Percentiles rank a stretch among this genome's conserved stretches.
These are phyloP conservation scores for Metschnikowia arizonensis DNA, from an alignment of 805 yeast species.

Conservation along the genomic window DNA sequence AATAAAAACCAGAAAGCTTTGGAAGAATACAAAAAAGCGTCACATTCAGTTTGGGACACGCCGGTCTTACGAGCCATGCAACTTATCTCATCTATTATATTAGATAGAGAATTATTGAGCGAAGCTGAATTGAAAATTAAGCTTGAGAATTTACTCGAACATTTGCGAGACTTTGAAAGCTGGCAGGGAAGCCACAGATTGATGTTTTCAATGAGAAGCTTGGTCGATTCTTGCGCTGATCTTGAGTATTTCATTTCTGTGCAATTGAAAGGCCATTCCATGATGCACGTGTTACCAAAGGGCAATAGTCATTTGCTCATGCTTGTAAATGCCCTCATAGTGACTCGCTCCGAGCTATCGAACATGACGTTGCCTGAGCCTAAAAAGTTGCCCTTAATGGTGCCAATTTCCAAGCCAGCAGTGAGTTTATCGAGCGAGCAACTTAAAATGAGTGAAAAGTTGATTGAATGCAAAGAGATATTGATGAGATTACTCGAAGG, in stretches of 20 bases:
- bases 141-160: background rate
- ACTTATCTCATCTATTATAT: background rate
- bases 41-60: constrained; percentile 3
- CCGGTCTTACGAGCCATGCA: constrained; percentile 1
- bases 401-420: background rate
- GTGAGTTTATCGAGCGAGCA: background rate
- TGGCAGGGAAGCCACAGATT: background rate
- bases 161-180: background rate
- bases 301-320: constrained; percentile 1
- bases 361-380: background rate
- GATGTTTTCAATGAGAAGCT: constrained; percentile 2
- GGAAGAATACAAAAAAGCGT: background rate
- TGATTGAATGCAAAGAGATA: constrained; percentile 11
- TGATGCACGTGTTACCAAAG: background rate
- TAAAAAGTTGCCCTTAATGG: background rate
- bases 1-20: constrained; percentile 10
- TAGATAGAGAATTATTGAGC: background rate
- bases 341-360: constrained; percentile 7
- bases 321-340: constrained; percentile 8
- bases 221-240: constrained; percentile 1
- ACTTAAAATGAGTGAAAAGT: background rate
- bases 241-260: constrained; percentile 4
- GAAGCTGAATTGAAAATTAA: background rate
- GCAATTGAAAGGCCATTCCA: background rate
- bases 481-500: constrained; percentile 6